A percentile compares a stretch with the other conserved stretches of the same genome.
These are phyloP conservation scores for Filosporella fistucella DNA, from an alignment of 495 filamentous ascomycete species.

Conservation along the genomic window DNA sequence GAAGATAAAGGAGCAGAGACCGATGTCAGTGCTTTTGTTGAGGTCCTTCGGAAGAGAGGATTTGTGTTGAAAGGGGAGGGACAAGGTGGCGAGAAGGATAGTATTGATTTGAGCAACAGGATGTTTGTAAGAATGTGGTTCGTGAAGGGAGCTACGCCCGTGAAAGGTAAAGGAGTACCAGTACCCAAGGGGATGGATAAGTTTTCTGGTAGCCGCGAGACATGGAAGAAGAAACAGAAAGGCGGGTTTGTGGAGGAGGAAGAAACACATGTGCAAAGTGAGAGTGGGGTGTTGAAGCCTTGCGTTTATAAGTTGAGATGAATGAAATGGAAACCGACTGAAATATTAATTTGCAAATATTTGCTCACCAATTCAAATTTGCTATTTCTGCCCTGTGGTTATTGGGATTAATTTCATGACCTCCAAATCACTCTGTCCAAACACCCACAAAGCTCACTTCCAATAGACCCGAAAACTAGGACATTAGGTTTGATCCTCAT, in stretches of 20 bases:
- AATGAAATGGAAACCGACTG: not conserved
- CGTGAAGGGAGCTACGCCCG: slow-evolving; percentile 67
- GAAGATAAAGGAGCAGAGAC: slow-evolving; percentile 59
- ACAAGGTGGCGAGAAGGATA: slow-evolving; percentile 29
- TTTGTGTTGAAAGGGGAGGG: slow-evolving; percentile 63
- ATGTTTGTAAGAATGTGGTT: slow-evolving; percentile 99
- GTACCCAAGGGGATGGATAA: slow-evolving; percentile 31
- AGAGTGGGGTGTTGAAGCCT: slow-evolving; percentile 78
- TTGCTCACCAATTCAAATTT: no score
- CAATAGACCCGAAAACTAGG: no score
- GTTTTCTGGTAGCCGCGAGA: slow-evolving; percentile 21
- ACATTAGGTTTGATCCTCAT: no score
- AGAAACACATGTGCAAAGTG: slow-evolving; percentile 44
- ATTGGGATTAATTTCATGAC: no score
- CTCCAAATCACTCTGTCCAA: no score
- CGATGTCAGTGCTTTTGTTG: slow-evolving; percentile 83
- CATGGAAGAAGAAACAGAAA: slow-evolving; percentile 36
- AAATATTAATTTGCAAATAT: no score
- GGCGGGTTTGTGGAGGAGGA: slow-evolving; percentile 58
- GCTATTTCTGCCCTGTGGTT: no score
- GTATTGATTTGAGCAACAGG: slow-evolving; percentile 80
- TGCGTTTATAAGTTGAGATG: slow-evolving; percentile 93
- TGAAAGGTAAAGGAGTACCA: slow-evolving; percentile 58
- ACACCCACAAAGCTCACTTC: no score
- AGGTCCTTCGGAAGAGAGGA: slow-evolving; percentile 61